Base-by-base conservation (phyloP, 805 yeast species). In the Metschnikowia proteae region DNA sequence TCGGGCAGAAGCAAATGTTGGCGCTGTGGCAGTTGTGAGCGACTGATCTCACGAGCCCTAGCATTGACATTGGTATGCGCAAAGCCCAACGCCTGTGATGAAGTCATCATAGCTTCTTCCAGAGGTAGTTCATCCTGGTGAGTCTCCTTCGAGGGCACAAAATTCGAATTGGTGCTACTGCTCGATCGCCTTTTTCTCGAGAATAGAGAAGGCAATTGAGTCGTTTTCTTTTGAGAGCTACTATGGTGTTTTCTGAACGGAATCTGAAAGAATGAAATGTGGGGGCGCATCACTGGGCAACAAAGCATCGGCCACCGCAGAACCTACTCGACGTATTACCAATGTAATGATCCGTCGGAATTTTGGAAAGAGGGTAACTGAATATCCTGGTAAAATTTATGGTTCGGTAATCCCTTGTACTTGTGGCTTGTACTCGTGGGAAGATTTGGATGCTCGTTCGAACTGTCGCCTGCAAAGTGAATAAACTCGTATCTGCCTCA, bases 61-160 rank as follows among this genome's bases (percentile, higher is more conserved):
- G 39, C 45, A 43, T 37, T 26, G 30, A 31, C 50, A 3, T 25
- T 26, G 30, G 23, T 30, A 7, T 38, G 45, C 23, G 38, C 26
- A 32, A 39, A 13, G 39, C 33, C 45, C 50, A 49, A 41, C 17
- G 52, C 52, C 38, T 46, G 50, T 30, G 52, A 49, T 25, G 52
- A 46, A n/a, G 49, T 42, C 42, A 49, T 32, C 10, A 26, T 39
- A 25, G 26, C 22, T 23, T 42, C 27, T 23, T 13, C 36, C 5
- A n/a, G 27, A 23, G 23, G 22, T 13, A 22, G 5, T 5, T 40
- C 43, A n/a, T 7, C 28, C 4, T 8, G 43, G 10, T 10, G 6
- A 25, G 22, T 13, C 25, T 31, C 25, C 23, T 17, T 11, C n/a
- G 35, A n/a, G 9, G 43, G 35, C n/a, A 6, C 36, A 3, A 30